These are phyloP conservation scores for Fusarium redolens DNA, from an alignment of 2,329 filamentous ascomycete species.

Conservation along the genomic window DNA sequence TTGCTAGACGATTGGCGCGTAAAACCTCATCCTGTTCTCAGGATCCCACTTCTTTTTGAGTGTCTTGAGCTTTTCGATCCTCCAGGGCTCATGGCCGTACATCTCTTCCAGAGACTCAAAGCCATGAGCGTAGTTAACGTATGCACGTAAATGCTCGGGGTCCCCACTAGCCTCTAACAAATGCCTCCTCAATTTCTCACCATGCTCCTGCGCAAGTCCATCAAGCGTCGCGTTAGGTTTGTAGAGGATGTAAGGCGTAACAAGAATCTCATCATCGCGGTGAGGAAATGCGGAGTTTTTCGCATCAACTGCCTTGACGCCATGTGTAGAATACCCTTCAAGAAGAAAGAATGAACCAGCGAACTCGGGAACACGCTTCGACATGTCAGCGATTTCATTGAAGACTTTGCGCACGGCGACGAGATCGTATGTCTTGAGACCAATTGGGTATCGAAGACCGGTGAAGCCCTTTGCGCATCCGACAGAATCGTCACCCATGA, in stretches of 20 bases:
- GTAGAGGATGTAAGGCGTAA: slow-evolving; percentile 20
- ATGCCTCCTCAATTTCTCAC: slow-evolving; percentile 8
- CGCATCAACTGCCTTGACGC: slow-evolving; percentile 10
- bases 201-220: slow-evolving; percentile 15
- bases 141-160: slow-evolving; percentile 14
- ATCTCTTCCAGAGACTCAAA: slow-evolving; percentile 13
- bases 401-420: slow-evolving; percentile 44
- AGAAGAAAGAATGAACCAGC: slow-evolving; percentile 60
- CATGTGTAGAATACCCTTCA: slow-evolving; percentile 59
- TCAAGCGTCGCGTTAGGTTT: slow-evolving; percentile 24
- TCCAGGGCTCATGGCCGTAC: slow-evolving; percentile 46
- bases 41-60: slow-evolving; percentile 62
- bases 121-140: slow-evolving; percentile 37
- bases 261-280: slow-evolving; percentile 22
- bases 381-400: slow-evolving; percentile 46
- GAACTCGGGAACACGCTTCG: slow-evolving; percentile 19
- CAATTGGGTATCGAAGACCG: slow-evolving; percentile 57
- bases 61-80: slow-evolving; percentile 54
- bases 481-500: slow-evolving; percentile 50
- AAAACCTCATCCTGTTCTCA: slow-evolving; percentile 43
- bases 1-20: slow-evolving; percentile 37
- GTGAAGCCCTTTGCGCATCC: slow-evolving; percentile 56
- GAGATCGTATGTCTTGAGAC: slow-evolving; percentile 52
- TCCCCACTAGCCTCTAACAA: slow-evolving; percentile 18
- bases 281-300: slow-evolving; percentile 26